phyloP scores from a whole-genome alignment of 805 yeast species.

The Phaffomyces thermotolerans region DNA sequence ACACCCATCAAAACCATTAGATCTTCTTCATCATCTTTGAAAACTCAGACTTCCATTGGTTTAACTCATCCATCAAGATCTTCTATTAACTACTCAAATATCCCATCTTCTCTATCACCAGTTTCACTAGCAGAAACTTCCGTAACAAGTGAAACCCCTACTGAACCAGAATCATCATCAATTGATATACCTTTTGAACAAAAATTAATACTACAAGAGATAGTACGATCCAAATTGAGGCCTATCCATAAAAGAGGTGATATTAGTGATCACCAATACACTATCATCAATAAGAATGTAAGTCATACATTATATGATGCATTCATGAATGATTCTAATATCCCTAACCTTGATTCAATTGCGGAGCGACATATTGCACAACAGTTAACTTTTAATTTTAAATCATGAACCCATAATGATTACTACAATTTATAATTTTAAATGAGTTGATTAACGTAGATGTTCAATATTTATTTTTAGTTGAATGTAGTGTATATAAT shows the following conservation, averaged over 20 bases:
- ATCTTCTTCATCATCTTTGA: background rate
- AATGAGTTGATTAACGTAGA: background rate
- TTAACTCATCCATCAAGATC: constrained; percentile 9
- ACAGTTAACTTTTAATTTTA: background rate
- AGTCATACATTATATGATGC: constrained; percentile 50
- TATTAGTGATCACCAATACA: constrained; percentile 38
- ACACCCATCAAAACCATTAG: too few relatives aligned
- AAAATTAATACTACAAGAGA: constrained; percentile 49
- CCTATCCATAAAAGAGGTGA: constrained; percentile 36
- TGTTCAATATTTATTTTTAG: background rate
- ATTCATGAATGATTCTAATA: constrained; percentile 14
- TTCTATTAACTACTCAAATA: background rate
- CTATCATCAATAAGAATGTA: constrained; percentile 52
- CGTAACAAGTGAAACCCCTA: too few relatives aligned
- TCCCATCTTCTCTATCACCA: constrained; percentile 12
- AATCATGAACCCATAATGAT: background rate
- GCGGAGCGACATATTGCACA: constrained; percentile 12
- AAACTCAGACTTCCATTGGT: background rate
- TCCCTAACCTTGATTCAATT: constrained; percentile 9
- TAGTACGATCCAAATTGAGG: constrained; percentile 46
- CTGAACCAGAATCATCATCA: constrained; percentile 1
- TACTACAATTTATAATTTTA: too few relatives aligned
- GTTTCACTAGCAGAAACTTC: background rate
- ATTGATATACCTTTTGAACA: constrained; percentile 29
- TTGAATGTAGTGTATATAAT: too few relatives aligned